phyloP scores from a whole-genome alignment of 2,329 filamentous ascomycete species.

The Fusarium cyanostomum region DNA sequence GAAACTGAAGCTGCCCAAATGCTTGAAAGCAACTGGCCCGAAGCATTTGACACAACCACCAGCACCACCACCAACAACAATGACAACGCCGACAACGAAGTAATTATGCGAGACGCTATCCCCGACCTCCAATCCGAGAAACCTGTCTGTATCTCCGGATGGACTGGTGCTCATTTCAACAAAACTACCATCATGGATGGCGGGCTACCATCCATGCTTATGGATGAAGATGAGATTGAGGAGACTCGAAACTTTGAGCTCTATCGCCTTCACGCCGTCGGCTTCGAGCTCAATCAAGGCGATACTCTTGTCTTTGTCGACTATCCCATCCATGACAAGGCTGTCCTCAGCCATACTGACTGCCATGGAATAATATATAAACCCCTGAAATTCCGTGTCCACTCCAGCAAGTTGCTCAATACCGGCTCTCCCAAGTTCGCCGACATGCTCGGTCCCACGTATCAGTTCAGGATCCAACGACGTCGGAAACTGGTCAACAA shows the following conservation, averaged over 20 bases:
- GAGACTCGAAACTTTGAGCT: slow-evolving; percentile 40
- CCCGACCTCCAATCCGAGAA: neutral
- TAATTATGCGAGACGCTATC: neutral
- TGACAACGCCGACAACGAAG: neutral
- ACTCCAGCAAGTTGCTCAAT: slow-evolving; percentile 56
- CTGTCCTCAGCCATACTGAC: slow-evolving; percentile 36
- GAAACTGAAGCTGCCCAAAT: neutral
- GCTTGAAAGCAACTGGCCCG: neutral
- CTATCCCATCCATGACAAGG: slow-evolving; percentile 43
- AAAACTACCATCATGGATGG: slow-evolving; percentile 1
- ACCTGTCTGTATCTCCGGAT: slow-evolving; percentile 21
- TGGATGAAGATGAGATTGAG: slow-evolving; percentile 28
- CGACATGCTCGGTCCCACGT: slow-evolving; percentile 54
- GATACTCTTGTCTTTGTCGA: slow-evolving; percentile 59
- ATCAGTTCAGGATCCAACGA: slow-evolving; percentile 53
- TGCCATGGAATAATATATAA: slow-evolving; percentile 50
- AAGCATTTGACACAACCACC: neutral
- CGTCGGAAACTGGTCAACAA: slow-evolving; percentile 49
- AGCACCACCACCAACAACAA: neutral
- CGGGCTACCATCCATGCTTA: slow-evolving; percentile 4
- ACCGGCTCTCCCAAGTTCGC: slow-evolving; percentile 59
- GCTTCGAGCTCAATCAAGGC: slow-evolving; percentile 46
- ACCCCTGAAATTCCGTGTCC: slow-evolving; percentile 54
- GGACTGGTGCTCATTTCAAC: slow-evolving; percentile 32
- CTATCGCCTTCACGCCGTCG: slow-evolving; percentile 41